phyloP scores from a whole-genome alignment of 2,329 filamentous ascomycete species.

The Epichloe aotearoae region DNA sequence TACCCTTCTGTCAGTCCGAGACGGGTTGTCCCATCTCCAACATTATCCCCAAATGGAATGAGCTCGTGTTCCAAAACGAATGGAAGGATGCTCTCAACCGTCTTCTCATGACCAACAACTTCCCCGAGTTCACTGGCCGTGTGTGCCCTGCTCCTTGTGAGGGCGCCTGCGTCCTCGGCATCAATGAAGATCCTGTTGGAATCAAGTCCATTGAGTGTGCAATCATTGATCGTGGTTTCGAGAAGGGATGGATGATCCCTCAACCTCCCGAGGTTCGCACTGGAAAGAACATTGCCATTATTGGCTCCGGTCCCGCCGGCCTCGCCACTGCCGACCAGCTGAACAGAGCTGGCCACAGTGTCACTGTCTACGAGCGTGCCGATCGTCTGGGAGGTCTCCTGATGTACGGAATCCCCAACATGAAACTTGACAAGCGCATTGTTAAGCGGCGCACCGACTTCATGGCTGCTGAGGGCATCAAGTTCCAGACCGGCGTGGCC shows the following conservation, averaged over 20 bases:
- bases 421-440: conserved; percentile 97
- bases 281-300: conserved; percentile 77
- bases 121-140: conserved; percentile 94
- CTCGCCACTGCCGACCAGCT: conserved; percentile 86
- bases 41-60: conserved; percentile 96
- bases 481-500: conserved; percentile 64
- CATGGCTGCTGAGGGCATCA: conserved; percentile 79
- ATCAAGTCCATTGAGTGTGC: conserved; percentile 98
- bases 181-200: conserved; percentile 92
- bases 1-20: conserved; percentile 95
- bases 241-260: conserved; percentile 96
- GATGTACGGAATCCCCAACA: conserved; percentile 98
- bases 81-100: conserved; percentile 90
- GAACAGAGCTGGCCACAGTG: conserved; percentile 78
- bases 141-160: conserved; percentile 95
- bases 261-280: conserved; percentile 64
- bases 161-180: conserved; percentile 88
- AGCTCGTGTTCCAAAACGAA: conserved; percentile 60
- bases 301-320: conserved; percentile 86
- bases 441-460: conserved; percentile 93
- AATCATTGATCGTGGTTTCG: conserved; percentile 93
- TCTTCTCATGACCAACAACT: conserved; percentile 93
- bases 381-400: conserved; percentile 83
- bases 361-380: conserved; percentile 86
- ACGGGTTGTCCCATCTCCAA: conserved; percentile 93